Conservation (phyloP, 805 yeast species). For the Cyberlindnera mycetangii region DNA sequence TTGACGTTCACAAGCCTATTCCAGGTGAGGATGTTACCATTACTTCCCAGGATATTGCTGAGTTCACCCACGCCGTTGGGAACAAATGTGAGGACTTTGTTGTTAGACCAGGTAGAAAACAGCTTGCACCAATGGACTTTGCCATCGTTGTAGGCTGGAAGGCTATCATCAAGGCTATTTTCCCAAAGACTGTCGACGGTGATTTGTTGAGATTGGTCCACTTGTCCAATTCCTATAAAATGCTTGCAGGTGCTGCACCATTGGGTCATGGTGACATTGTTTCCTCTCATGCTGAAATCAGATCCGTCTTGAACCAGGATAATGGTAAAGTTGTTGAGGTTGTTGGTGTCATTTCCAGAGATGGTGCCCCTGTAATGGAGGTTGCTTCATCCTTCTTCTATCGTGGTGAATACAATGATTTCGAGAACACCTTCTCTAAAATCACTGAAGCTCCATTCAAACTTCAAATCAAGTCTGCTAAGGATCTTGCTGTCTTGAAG, state of each 20-base stretch:
- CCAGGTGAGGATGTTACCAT: conserved; percentile 67
- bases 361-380: conserved; percentile 80
- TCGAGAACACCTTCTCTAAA: conserved; percentile 88
- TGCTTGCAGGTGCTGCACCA: conserved; percentile 90
- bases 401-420: conserved; percentile 89
- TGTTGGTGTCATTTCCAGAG: conserved; percentile 80
- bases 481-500: conserved; percentile 88
- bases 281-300: conserved; percentile 76
- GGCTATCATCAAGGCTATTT: conserved; percentile 95
- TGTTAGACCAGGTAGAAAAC: conserved; percentile 76
- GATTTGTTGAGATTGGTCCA: conserved; percentile 93
- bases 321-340: conserved; percentile 96
- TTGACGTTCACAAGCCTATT: conserved; percentile 69
- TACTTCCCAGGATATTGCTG: conserved; percentile 75
- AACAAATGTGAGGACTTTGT: conserved; percentile 96
- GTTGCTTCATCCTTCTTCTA: conserved; percentile 94
- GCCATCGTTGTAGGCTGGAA: conserved; percentile 99
- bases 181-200: conserved; percentile 96
- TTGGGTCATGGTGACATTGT: conserved; percentile 86
- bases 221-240: conserved; percentile 88
- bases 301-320: conserved; percentile 85
- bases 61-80: conserved; percentile 95
- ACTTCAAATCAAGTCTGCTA: conserved; percentile 65
- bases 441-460: conserved; percentile 84
- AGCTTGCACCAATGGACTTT: conserved; percentile 97